Evolutionary conservation across 805 yeast genomes (phyloP), one percentile per base, ranked within the genome.

Genomic region (Saccharomyces mikatae): DNA sequence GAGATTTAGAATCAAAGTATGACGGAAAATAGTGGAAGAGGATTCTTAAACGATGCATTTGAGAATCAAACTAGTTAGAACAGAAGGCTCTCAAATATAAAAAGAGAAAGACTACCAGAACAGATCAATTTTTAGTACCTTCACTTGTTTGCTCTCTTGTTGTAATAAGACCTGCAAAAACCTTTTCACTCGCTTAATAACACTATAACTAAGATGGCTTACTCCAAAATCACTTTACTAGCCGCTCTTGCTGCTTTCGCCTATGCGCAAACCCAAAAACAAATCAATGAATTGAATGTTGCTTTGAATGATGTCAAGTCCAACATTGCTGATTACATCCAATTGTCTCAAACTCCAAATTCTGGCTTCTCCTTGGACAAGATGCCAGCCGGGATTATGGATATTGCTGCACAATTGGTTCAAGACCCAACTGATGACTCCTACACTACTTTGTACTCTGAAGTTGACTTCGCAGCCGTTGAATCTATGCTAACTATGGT

Each of bases 371-470:
- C 52, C 53, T 51, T 53, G 11, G 30, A 6, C 48, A 47, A 51
- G 4, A 29, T 56, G 32, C 63, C 63, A 53, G 54, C 62, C 11
- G 60, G 54, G 41, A 52, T 60, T 29, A 24, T 57, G 41, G 55
- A 56, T 17, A 41, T 56, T 31, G 58, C 56, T 24, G 29, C 50
- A 31, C 62, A 58, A 41, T 56, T 64, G 51, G 60, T 62, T 44
- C 65, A 71, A 29, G 69, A 29, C 3, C 31, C 67, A 51, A 68
- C 69, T 17, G 72, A 70, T 53, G 67, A 63, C 17, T 60, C 66
- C 24, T 70, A 66, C 62, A 70, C 74, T 53, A 57, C 70, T 24
- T 60, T 67, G 54, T 69, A 55, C 58, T 9, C 53, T 22, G 52
- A 59, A 48, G 58, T 71, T 49, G 68, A 68, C 54, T 56, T 59